Conservation (phyloP, 495 filamentous ascomycete genomes). For the Diplogelasinospora grovesii region DNA sequence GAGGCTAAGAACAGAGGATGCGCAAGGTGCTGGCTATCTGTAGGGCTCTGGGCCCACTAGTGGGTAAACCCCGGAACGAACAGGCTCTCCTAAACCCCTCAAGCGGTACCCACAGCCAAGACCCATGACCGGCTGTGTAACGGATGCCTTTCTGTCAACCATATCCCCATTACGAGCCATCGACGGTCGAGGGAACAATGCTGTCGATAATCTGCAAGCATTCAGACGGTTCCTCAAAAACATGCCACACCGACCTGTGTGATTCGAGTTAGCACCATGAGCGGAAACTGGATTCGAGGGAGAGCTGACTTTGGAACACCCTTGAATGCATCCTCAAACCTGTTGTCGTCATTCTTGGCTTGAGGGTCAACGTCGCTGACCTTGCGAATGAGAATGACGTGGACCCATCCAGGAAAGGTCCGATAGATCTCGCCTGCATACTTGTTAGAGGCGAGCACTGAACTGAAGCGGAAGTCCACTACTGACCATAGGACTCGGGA, state of each 20-base stretch:
- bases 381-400: conserved; percentile 73
- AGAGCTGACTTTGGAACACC: conserved; percentile 48
- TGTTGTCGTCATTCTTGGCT: conserved; percentile 61
- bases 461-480: background rate
- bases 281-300: background rate
- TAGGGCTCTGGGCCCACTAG: too few species aligned
- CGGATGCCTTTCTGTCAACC: too few species aligned
- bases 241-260: conserved; percentile 56
- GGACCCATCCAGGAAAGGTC: conserved; percentile 62
- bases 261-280: conserved; percentile 1
- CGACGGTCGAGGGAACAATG: too few species aligned
- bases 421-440: conserved; percentile 31
- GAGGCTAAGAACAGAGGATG: too few species aligned
- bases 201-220: conserved; percentile 35
- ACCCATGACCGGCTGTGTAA: too few species aligned
- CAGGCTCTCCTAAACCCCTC: too few species aligned
- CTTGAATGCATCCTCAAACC: conserved; percentile 81
- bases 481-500: conserved; percentile 81
- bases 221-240: conserved; percentile 72
- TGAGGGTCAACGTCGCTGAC: conserved; percentile 65
- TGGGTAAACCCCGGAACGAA: too few species aligned
- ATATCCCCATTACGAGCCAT: too few species aligned
- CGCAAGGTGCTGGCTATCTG: too few species aligned
- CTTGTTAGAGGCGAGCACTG: background rate
- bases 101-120: too few species aligned